Base-by-base conservation (phyloP, 2,329 filamentous ascomycete species). In the Pyrenochaeta sp. region DNA sequence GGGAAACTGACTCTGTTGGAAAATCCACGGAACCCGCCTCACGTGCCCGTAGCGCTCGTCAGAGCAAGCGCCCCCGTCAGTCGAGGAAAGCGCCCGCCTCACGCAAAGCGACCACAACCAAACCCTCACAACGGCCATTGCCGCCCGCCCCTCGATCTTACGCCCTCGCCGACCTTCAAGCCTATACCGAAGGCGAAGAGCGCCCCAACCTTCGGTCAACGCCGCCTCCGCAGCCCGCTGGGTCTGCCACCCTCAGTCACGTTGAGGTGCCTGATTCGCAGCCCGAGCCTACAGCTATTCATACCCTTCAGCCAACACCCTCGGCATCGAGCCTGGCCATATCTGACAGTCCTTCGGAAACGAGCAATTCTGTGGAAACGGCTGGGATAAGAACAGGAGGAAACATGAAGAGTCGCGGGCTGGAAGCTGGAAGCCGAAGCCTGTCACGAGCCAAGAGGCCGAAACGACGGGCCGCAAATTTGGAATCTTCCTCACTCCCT, bases 201-300 rank as follows among this genome's bases (percentile, higher is more conserved):
- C 8, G 7, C n/a, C n/a, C n/a, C n/a, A n/a, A n/a, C n/a, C n/a
- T n/a, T n/a, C n/a, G n/a, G n/a, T n/a, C 2, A 17, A 23, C 32
- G 18, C n/a, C 7, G 18, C 15, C 35, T 35, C 17, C 21, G 4
- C 9, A 27, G 13, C 18, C 35, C 7, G 6, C 31, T 1, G 2
- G 10, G 11, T 27, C 10, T 20, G 19, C 3, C 15, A 23, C 27
- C 29, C 22, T 38, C 3, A 19, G 38, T 4, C 41, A 48, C 10
- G 32, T 58, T 13, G 41, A 53, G 14, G 51, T 57, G 2, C 55
- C 53, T 4, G 45, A 57, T 35, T 51, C 51, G 1, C 57, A 59
- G 14, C 13, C 24, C 10, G 18, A 13, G 5, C 28, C 27, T 7
- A 19, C 35, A n/a, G 9, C 27, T 26, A 17, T 19, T 21, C 11